Evolutionary conservation across 129 eudicot species (phyloP), one percentile per base, ranked within the genome.

Genomic region (Erigeron canadensis): DNA sequence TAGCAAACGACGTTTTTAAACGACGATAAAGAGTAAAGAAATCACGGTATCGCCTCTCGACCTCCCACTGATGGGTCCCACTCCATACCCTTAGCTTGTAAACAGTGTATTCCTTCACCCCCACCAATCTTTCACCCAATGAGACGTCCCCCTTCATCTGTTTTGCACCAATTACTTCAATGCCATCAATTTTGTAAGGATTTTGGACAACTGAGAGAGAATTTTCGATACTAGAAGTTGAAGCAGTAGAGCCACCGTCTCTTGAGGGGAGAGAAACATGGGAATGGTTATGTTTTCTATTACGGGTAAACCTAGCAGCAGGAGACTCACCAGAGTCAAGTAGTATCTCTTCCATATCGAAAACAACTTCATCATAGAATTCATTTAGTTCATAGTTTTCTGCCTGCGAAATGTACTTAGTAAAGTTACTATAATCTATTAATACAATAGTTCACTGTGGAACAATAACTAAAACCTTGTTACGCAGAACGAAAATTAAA

Each of bases 291-390:
- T 59, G 71, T 55, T 68, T 69, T 77, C 72, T 75, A 37, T 83
- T 58, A 55, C 75, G 85, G 42, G 80, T 72, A 39, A 80, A 80
- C 71, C 91, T 79, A 71, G 85, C 72, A 23, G 77, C 83, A 8
- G 83, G 89, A 61, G 97, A 84, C 53, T 89, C 83, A 3, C 73
- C 70, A 17, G 92, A 81, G 72, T 93, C 95, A 0, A 93, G 84
- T 54, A 94, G 83, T 76, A 94, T 87, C 53, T 86, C 98, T 84
- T 94, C 97, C 98, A 94, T 94, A 22, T 94, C 98, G 48, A 81
- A 83, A 42, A 94, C 98, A 42, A 89, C 46, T 66, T 94, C 96
- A 71, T 89, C 87, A 67, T 65, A 89, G 78, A 82, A 78, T 65
- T 73, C 90, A 79, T 89, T 87, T 37, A 84, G 23, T 76, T 84